Conservation (phyloP, 2,329 filamentous ascomycete genomes). For the Alternaria brassicicola region DNA sequence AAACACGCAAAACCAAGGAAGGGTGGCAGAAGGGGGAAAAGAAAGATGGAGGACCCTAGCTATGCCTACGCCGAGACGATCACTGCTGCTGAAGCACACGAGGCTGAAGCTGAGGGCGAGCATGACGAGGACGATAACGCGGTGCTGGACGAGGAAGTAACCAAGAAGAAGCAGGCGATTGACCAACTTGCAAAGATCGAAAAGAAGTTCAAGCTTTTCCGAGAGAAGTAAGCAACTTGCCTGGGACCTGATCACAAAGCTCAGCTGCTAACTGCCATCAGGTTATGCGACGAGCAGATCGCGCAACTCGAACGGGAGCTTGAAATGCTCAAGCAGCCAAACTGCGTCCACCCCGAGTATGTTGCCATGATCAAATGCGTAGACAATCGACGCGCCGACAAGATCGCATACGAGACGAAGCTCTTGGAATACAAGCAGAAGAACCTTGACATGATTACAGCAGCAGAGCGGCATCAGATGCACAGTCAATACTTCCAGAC, state of each 20-base stretch:
- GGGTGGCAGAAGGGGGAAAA: conserved; percentile 58
- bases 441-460: conserved; percentile 71
- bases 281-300: conserved; percentile 86
- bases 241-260: background rate
- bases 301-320: conserved; percentile 76
- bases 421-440: conserved; percentile 76
- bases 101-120: conserved; percentile 56
- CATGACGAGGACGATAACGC: conserved; percentile 51
- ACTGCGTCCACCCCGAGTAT: conserved; percentile 83
- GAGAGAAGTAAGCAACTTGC: conserved; percentile 68
- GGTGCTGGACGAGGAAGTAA: conserved; percentile 58
- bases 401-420: conserved; percentile 75
- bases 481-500: conserved; percentile 91
- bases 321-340: conserved; percentile 62
- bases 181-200: conserved; percentile 82
- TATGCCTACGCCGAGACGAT: conserved; percentile 50
- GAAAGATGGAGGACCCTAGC: conserved; percentile 52
- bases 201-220: conserved; percentile 83
- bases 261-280: conserved; percentile 49
- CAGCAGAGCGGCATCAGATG: conserved; percentile 83
- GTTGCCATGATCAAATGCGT: conserved; percentile 88
- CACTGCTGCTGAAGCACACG: conserved; percentile 69
- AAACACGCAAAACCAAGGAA: conserved; percentile 47
- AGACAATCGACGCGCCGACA: conserved; percentile 80
- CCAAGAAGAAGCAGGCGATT: conserved; percentile 79